Conservation (phyloP, 1,284 basidiomycete genomes). For the Mrakiaceae sp. region DNA sequence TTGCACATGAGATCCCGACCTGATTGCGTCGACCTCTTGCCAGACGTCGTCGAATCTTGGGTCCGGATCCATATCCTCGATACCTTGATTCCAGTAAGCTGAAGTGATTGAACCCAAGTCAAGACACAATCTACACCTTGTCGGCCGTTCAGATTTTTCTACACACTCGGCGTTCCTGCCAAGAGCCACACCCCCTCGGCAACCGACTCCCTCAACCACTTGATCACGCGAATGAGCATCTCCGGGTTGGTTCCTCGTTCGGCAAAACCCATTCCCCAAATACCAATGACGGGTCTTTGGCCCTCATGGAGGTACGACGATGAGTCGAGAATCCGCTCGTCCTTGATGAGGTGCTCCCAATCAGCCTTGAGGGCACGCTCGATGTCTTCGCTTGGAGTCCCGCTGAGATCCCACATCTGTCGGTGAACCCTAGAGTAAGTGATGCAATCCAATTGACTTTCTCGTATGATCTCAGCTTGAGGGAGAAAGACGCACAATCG, state of each 20-base stretch:
- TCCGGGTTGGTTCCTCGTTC: slow-evolving; percentile 16
- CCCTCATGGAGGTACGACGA: slow-evolving; percentile 18
- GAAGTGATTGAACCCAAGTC: neutral
- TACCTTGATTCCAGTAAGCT: slow-evolving; percentile 15
- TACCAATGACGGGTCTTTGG: slow-evolving; percentile 19
- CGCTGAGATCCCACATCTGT: neutral
- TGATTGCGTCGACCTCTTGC: slow-evolving; percentile 19
- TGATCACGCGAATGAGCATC: slow-evolving; percentile 15
- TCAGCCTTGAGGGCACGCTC: slow-evolving; percentile 17
- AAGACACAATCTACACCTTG: neutral
- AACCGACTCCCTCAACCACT: slow-evolving; percentile 9
- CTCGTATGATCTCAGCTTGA: no score
- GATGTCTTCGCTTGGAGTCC: slow-evolving; percentile 8
- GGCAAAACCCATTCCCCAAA: slow-evolving; percentile 22
- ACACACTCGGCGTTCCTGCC: slow-evolving; percentile 20
- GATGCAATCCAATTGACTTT: no score
- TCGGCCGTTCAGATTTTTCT: neutral
- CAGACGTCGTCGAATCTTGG: slow-evolving; percentile 17
- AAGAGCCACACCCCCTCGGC: slow-evolving; percentile 18
- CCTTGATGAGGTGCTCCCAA: slow-evolving; percentile 19
- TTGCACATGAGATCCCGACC: neutral
- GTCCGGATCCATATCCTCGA: slow-evolving; percentile 18
- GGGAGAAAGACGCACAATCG: slow-evolving; percentile 45
- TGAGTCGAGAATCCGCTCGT: slow-evolving; percentile 13
- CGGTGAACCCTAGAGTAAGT: no score